These are phyloP conservation scores for Leishmania aethiopica DNA, from an alignment of 208 protist genomes.

Conservation along the genomic window DNA sequence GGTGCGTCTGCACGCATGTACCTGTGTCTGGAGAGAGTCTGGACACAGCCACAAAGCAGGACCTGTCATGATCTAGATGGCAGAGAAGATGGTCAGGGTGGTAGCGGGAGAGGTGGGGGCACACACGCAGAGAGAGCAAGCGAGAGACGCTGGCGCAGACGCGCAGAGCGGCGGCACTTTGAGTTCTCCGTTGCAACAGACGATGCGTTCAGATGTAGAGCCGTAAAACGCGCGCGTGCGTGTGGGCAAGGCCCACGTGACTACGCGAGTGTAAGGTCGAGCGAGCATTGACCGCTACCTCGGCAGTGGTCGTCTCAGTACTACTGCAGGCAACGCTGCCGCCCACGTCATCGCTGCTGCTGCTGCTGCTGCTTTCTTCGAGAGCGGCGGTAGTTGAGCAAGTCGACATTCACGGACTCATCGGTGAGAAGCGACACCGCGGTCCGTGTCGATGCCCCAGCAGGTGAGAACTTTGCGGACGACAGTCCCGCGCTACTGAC, in stretches of 20 bases:
- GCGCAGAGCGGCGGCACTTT: not conserved
- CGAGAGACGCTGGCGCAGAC: not conserved
- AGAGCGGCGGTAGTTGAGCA: conserved; percentile 23
- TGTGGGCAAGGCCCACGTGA: not conserved
- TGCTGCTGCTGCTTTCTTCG: not conserved
- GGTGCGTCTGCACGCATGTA: not conserved
- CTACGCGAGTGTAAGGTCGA: not conserved
- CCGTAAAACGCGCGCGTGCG: not conserved
- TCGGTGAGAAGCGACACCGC: not conserved
- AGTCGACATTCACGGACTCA: conserved; percentile 14
- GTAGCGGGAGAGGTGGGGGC: not conserved
- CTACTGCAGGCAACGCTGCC: not conserved
- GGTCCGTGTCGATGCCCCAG: not conserved
- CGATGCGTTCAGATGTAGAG: not conserved
- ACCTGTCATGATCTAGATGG: not conserved
- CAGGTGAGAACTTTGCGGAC: not conserved
- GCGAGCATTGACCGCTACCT: not conserved
- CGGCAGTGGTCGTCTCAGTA: not conserved
- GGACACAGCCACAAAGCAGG: not conserved
- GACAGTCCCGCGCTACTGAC: not conserved
- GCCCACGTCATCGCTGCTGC: not conserved
- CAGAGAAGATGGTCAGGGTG: not conserved
- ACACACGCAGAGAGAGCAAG: not conserved
- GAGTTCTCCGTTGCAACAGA: not conserved
- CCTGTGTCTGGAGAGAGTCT: not conserved